Conservation (phyloP, 768 basidiomycete species). For the Tylopilus subfusipes region DNA sequence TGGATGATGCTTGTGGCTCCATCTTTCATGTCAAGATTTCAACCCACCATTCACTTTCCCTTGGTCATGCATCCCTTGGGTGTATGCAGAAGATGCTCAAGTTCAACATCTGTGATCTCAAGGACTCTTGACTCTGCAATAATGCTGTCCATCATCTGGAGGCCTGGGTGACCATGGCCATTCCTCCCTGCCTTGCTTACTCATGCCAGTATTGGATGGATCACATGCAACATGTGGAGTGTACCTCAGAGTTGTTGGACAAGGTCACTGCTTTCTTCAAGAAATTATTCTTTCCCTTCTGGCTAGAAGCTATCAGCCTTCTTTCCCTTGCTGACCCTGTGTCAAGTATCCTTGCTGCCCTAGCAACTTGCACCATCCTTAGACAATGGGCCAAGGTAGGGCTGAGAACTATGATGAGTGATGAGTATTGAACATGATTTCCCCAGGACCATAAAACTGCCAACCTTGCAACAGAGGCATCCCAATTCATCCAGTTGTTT, state of each 20-base stretch:
- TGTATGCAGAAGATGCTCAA: slow-evolving; percentile 31
- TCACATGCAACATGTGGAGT: slow-evolving; percentile 21
- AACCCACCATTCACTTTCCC: slow-evolving; percentile 8
- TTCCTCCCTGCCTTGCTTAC: slow-evolving; percentile 34
- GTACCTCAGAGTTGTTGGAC: slow-evolving; percentile 13
- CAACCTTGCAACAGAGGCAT: slow-evolving; percentile 23
- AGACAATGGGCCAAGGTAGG: slow-evolving; percentile 18
- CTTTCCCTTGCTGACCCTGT: slow-evolving; percentile 5
- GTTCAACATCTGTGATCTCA: too few species aligned
- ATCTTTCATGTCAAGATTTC: slow-evolving; percentile 18
- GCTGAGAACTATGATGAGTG: neutral
- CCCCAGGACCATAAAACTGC: slow-evolving; percentile 10
- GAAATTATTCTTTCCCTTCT: slow-evolving; percentile 31
- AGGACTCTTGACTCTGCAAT: slow-evolving; percentile 34
- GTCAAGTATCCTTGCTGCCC: slow-evolving; percentile 6
- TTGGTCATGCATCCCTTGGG: slow-evolving; percentile 27
- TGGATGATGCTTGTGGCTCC: slow-evolving; percentile 18
- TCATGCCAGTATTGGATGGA: too few species aligned
- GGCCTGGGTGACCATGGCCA: slow-evolving; percentile 16
- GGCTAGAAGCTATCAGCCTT: too few species aligned
- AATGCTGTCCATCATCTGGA: slow-evolving; percentile 19
- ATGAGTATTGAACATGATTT: neutral
- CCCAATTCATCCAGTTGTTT: slow-evolving; percentile 32
- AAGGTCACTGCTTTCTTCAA: slow-evolving; percentile 21
- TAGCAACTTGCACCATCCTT: slow-evolving; percentile 7